Evolutionary conservation across 441 rosid species (phyloP).

Genomic region (Syzygium syzygioides): DNA sequence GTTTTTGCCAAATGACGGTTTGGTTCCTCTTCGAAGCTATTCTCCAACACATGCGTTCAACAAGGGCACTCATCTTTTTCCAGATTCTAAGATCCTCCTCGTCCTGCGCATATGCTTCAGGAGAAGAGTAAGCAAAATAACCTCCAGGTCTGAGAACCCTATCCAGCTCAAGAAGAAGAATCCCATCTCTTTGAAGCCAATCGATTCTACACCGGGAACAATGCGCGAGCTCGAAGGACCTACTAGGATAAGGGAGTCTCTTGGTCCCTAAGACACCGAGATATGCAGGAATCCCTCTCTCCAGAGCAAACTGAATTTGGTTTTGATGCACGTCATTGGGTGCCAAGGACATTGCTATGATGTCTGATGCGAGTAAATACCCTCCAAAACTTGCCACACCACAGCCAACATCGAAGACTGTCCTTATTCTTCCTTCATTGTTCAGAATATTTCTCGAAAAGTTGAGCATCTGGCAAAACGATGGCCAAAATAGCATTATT

Average conservation of each 20-base stretch:
- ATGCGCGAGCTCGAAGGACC: slow-evolving; percentile 96
- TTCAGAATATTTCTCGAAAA: slow-evolving; percentile 69
- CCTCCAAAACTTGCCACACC: slow-evolving; percentile 99
- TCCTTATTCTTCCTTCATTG: slow-evolving; percentile 70
- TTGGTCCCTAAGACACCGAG: slow-evolving; percentile 97
- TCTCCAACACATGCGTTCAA: slow-evolving; percentile 93
- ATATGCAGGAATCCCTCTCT: slow-evolving; percentile 97
- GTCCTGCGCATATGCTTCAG: slow-evolving; percentile 98
- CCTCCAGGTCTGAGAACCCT: slow-evolving; percentile 97
- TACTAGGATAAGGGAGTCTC: slow-evolving; percentile 98
- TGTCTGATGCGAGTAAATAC: slow-evolving; percentile 81
- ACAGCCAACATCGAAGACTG: slow-evolving; percentile 96
- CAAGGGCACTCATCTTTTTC: slow-evolving; percentile 93
- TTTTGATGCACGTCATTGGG: slow-evolving; percentile 99
- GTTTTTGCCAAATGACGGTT: slow-evolving; percentile 97
- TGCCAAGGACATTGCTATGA: slow-evolving; percentile 86
- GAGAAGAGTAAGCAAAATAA: slow-evolving; percentile 97
- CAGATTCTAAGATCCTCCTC: slow-evolving; percentile 90
- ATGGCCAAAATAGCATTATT: slow-evolving; percentile 3
- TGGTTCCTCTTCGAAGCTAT: slow-evolving; percentile 88
- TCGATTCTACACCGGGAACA: slow-evolving; percentile 98
- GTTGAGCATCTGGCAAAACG: slow-evolving; percentile 76
- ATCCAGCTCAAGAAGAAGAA: slow-evolving; percentile 98
- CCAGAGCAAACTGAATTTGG: slow-evolving; percentile 98
- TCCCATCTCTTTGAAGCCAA: slow-evolving; percentile 99